phyloP scores from a whole-genome alignment of 2,329 filamentous ascomycete genomes.

The Monosporascus ibericus region DNA sequence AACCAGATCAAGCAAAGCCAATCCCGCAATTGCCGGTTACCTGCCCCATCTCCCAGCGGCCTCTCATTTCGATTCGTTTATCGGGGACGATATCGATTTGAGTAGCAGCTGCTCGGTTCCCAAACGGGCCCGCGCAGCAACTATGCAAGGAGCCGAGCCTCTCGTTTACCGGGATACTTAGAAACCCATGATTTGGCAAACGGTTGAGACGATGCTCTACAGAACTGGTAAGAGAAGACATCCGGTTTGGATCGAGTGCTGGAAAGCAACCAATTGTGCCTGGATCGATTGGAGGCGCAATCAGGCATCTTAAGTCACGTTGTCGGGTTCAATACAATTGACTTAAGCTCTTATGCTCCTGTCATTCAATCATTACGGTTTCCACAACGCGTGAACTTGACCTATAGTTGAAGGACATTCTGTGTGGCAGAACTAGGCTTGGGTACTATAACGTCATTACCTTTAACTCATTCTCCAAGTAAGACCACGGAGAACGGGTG shows the following conservation, averaged over 20 bases:
- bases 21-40: background rate
- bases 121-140: background rate
- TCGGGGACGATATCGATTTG: background rate
- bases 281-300: background rate
- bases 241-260: background rate
- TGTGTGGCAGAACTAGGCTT: too few relatives aligned
- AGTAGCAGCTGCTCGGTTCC: background rate
- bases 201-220: background rate
- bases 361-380: background rate
- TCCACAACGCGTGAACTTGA: too few relatives aligned
- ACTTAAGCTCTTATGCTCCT: too few relatives aligned
- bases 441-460: too few relatives aligned
- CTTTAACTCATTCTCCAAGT: too few relatives aligned
- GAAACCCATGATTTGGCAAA: background rate
- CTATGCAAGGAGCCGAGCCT: background rate
- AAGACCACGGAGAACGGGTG: too few relatives aligned
- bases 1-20: background rate
- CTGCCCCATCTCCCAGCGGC: background rate
- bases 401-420: too few relatives aligned
- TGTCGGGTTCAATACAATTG: background rate
- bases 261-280: background rate
- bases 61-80: background rate
- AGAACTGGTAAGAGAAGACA: background rate
- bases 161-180: background rate
- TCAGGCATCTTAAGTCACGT: background rate